These are phyloP conservation scores for Backusella psychrophila DNA, from an alignment of 192 early-diverging fungal species.

Conservation along the genomic window DNA sequence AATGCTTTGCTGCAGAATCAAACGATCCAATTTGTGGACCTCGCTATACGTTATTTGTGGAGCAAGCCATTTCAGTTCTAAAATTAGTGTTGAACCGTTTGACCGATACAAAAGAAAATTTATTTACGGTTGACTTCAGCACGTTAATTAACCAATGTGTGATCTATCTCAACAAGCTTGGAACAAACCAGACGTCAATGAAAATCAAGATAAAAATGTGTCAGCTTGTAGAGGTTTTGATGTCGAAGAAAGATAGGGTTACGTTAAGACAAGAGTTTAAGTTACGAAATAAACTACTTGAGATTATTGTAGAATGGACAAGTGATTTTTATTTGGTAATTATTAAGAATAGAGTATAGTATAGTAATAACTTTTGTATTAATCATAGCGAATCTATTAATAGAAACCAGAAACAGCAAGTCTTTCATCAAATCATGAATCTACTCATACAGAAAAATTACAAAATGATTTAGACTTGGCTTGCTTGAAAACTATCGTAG, in stretches of 20 bases:
- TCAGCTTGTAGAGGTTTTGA: constrained; percentile 51
- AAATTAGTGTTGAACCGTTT: constrained; percentile 52
- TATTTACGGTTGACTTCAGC: constrained; percentile 51
- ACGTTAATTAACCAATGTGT: constrained; percentile 45
- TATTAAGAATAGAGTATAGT: not conserved
- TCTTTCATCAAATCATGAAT: not conserved
- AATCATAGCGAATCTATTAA: not conserved
- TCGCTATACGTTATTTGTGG: constrained; percentile 54
- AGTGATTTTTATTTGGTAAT: constrained; percentile 47
- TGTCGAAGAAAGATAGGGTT: constrained; percentile 53
- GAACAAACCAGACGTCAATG: constrained; percentile 26
- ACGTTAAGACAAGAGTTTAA: constrained; percentile 51
- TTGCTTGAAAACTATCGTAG: constrained; percentile 72
- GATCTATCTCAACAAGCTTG: constrained; percentile 54
- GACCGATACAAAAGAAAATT: constrained; percentile 24
- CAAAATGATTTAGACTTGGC: constrained; percentile 72
- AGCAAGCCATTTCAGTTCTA: constrained; percentile 52
- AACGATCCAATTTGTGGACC: constrained; percentile 46
- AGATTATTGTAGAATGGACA: constrained; percentile 56
- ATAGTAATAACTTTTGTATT: not conserved
- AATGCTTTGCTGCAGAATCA: constrained; percentile 43
- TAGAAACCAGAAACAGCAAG: constrained; percentile 23
- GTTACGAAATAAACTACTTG: constrained; percentile 53
- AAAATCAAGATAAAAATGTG: constrained; percentile 60
- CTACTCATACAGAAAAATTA: constrained; percentile 50